Evolutionary conservation across 2,329 filamentous ascomycete species (phyloP).

Genomic region (Cryphonectria japonica): DNA sequence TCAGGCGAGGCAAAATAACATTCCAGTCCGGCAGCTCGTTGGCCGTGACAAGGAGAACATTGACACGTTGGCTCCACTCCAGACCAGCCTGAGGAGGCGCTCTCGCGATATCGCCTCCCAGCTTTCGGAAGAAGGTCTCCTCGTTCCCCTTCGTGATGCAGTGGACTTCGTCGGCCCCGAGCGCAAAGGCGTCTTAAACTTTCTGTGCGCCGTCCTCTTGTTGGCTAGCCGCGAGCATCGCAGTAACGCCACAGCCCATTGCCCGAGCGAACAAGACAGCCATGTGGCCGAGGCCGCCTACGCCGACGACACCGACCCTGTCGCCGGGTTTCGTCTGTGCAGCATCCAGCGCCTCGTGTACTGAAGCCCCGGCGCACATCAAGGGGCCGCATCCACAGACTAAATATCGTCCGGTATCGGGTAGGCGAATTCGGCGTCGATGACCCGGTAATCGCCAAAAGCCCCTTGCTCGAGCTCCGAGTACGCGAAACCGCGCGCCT

Average conservation of each 20-base stretch:
- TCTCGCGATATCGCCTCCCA: neutral
- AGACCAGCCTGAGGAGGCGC: neutral
- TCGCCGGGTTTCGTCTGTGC: constrained; percentile 35
- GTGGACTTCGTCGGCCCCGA: constrained; percentile 28
- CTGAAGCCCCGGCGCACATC: constrained; percentile 51
- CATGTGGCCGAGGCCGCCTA: constrained; percentile 63
- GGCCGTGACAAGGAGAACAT: constrained; percentile 22
- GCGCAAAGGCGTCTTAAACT: constrained; percentile 23
- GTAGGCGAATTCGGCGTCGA: constrained; percentile 43
- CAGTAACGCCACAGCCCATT: constrained; percentile 50
- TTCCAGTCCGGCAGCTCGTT: constrained; percentile 24
- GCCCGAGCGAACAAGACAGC: constrained; percentile 66
- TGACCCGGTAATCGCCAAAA: constrained; percentile 40
- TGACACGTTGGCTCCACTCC: constrained; percentile 2
- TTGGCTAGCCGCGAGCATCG: constrained; percentile 15
- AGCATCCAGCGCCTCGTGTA: constrained; percentile 39
- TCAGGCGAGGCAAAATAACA: constrained; percentile 16
- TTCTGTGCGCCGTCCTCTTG: constrained; percentile 12
- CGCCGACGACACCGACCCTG: constrained; percentile 53
- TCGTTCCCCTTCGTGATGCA: constrained; percentile 16
- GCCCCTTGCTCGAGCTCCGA: constrained; percentile 43
- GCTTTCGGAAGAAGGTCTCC: neutral
- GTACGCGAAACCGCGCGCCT: constrained; percentile 40
- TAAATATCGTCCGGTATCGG: constrained; percentile 43
- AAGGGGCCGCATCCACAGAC: constrained; percentile 47